phyloP scores from a whole-genome alignment of 2,329 filamentous ascomycete species.

The Podosphaera leucotricha region DNA sequence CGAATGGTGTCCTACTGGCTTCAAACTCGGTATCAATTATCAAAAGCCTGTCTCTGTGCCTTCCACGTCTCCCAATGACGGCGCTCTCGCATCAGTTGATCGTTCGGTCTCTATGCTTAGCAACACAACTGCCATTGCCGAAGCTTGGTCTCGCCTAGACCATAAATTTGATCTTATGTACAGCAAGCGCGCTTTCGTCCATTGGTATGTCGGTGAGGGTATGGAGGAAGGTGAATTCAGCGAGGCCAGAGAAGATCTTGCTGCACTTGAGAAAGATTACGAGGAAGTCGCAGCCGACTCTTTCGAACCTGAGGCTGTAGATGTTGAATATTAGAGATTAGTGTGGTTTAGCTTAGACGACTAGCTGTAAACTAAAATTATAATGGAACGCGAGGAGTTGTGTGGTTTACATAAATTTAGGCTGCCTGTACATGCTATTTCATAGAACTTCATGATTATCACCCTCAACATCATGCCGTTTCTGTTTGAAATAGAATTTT shows the following conservation, averaged over 20 bases:
- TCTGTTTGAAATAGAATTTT: no score
- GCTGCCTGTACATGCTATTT: no score
- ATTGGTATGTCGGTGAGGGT: constrained; percentile 47
- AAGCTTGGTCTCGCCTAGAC: constrained; percentile 39
- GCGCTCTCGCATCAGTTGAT: constrained; percentile 92
- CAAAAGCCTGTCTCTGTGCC: constrained; percentile 89
- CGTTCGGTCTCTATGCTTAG: constrained; percentile 27
- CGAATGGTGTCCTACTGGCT: constrained; percentile 99
- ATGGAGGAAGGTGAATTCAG: constrained; percentile 49
- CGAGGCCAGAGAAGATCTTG: constrained; percentile 41
- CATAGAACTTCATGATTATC: no score
- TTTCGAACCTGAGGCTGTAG: constrained; percentile 25
- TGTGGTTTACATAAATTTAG: no score
- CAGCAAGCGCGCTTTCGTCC: constrained; percentile 44
- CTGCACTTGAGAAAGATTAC: constrained; percentile 40
- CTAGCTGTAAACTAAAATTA: not conserved
- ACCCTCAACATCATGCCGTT: no score
- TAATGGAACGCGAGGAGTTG: not conserved
- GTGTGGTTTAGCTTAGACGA: not conserved
- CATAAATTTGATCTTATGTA: constrained; percentile 52
- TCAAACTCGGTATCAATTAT: constrained; percentile 99
- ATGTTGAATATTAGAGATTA: constrained; percentile 11
- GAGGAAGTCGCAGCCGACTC: constrained; percentile 36
- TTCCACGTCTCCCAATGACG: constrained; percentile 28
- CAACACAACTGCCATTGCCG: constrained; percentile 43